Base-by-base conservation (phyloP, 2,329 filamentous ascomycete genomes). In the Thelonectria discophora region DNA sequence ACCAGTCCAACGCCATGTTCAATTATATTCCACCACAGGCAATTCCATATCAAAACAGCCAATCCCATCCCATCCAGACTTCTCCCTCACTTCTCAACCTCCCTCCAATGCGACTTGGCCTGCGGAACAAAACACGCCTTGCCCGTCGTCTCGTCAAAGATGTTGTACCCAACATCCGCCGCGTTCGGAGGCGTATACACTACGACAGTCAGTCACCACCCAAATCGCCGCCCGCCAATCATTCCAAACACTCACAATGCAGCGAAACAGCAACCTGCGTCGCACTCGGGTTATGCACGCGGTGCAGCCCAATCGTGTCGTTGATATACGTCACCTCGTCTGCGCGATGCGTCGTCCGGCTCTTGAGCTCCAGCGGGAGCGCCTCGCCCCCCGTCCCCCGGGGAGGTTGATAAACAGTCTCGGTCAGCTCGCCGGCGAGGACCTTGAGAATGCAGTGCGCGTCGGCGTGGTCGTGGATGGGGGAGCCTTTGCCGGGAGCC, bases 381-480 rank as follows among this genome's bases (percentile, higher is more conserved):
- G 13, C 21, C 10, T 43, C 27, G n/a, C 40, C 43, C 12, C 43
- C 48, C 6, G 32, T 15, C 18, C 27, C 20, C 3, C 47, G 32
- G 2, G 48, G 55, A 13, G 55, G 20, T 15, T 58, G 27, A 48
- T 58, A 58, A 3, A 58, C 49, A 5, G 55, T 58, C 34, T 58
- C 55, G 0, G 55, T 58, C 13, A 58, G 55, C 12, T 58, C 55
- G 7, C 55, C 55, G 5, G 55, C 55, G 15, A 58, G 18, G 11
- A 58, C 55, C 7, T 58, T 58, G n/a, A 58, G 39, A 15, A 58
- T 58, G 48, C 55, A 58, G 40, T 58, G 55, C 5, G 55, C 55
- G 15, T 58, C 52, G 24, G 55, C 55, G n/a, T 58, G 55, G 48
- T 58, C 55, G 17, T 58, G 55, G 55, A 58, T 58, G 40, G 55